phyloP scores from a whole-genome alignment of 2,329 filamentous ascomycete species.

The Endoconidiophora polonica region DNA sequence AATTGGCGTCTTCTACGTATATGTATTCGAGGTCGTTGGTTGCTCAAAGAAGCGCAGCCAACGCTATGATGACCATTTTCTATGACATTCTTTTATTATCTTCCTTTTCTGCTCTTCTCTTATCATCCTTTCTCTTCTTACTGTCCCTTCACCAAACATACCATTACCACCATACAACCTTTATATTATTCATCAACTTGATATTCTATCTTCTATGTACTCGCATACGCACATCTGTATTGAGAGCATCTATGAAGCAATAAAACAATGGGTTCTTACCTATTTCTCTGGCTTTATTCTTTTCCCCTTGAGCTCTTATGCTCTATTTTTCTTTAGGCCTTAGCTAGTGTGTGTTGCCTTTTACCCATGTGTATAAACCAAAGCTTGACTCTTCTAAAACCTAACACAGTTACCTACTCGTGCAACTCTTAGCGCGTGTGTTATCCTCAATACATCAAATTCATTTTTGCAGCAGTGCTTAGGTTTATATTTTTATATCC shows the following conservation, averaged over 20 bases:
- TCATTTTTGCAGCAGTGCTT: not conserved
- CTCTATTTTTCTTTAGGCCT: no score
- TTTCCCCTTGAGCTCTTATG: not conserved
- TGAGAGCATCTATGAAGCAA: not conserved
- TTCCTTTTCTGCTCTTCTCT: not conserved
- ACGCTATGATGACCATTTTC: conserved; percentile 6
- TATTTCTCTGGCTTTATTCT: not conserved
- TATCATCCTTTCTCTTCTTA: conserved; percentile 2
- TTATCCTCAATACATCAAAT: not conserved
- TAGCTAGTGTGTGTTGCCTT: no score
- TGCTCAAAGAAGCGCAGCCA: not conserved
- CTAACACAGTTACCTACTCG: no score
- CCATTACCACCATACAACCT: not conserved
- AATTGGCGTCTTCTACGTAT: no score
- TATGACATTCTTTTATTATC: conserved; percentile 1
- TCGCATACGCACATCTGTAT: no score
- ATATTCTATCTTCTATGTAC: not conserved
- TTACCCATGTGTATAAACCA: no score
- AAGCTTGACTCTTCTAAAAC: no score
- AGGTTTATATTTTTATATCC: not conserved
- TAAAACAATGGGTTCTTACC: not conserved
- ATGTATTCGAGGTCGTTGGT: conserved; percentile 2
- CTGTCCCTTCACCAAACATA: not conserved
- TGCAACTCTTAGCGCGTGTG: no score
- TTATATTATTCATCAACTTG: not conserved